Evolutionary conservation across 257 asterid species (phyloP), one percentile per base, ranked within the genome.

Genomic region (Solanum ossicruentum): DNA sequence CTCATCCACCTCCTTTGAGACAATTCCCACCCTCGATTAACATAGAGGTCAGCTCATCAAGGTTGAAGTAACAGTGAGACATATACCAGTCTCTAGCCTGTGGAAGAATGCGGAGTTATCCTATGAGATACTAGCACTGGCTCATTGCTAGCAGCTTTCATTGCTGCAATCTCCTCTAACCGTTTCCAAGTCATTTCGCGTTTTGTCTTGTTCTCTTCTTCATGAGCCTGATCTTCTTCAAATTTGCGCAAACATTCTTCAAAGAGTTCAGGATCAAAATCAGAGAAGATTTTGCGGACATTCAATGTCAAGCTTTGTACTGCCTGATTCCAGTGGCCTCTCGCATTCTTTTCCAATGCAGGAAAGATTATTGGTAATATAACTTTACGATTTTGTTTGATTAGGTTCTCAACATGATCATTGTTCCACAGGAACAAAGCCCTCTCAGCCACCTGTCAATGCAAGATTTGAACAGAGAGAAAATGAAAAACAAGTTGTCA

Each of bases 381-480:
- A 21, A 92, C 95, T 83, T 88, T 89, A 67, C 96, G 96, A 79
- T 95, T 93, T 89, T 93, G 98, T 86, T 95, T 95, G 89, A 95
- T 95, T 81, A 95, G 92, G 92, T 88, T 94, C 80, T 91, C 98
- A 26, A 95, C 88, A 41, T 95, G 98, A 85, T 95, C 98, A 65
- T 95, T 95, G 93, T 95, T 95, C 98, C 98, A 95, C 71, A 95
- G 83, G 88, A 95, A 93, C 87, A 95, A 93, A 79, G 98, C 97
- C 90, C 98, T 88, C 89, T 95, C 98, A 3, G 98, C 98, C 71
- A 95, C 98, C 98, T 95, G 94, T 41, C 65, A 81, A 72, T 70
- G 80, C 86, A 80, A 87, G 70, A 69, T 51, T 78, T 56, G 26
- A 83, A 83, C 65, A 88, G 55, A 47, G 32, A 71, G 84, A 85